Conservation (phyloP, 345 rosid genomes). For the Hypericum perforatum region DNA sequence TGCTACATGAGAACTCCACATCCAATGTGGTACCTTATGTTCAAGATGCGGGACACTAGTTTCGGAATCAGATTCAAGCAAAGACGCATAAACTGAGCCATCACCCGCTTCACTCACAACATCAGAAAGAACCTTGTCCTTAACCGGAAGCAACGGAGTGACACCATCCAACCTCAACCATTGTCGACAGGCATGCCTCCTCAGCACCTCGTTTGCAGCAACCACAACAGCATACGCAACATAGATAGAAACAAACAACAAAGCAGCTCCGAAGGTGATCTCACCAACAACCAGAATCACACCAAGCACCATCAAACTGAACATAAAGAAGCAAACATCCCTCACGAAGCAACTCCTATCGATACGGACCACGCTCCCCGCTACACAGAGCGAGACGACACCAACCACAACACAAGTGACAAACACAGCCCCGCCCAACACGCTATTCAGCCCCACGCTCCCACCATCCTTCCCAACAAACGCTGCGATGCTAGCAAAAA, state of each 20-base stretch:
- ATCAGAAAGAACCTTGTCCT: slow-evolving; percentile 20
- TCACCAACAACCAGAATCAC: slow-evolving; percentile 53
- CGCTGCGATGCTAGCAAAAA: slow-evolving; percentile 89
- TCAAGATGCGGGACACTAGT: not conserved
- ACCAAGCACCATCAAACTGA: slow-evolving; percentile 37
- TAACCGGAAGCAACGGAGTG: slow-evolving; percentile 31
- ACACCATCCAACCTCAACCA: slow-evolving; percentile 29
- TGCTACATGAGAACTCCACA: not conserved
- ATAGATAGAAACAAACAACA: slow-evolving; percentile 61
- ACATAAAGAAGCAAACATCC: slow-evolving; percentile 74
- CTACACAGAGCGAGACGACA: slow-evolving; percentile 55
- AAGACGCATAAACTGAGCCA: slow-evolving; percentile 17
- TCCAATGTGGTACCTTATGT: slow-evolving; percentile 1
- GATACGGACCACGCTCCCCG: slow-evolving; percentile 50
- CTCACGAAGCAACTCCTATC: slow-evolving; percentile 72
- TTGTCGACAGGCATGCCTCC: slow-evolving; percentile 51
- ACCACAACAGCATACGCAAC: slow-evolving; percentile 57
- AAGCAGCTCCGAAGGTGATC: slow-evolving; percentile 50
- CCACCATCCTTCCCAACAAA: slow-evolving; percentile 67
- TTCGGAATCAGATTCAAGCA: slow-evolving; percentile 27
- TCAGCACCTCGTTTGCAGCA: slow-evolving; percentile 71
- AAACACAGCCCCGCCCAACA: slow-evolving; percentile 82
- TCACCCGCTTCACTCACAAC: slow-evolving; percentile 22
- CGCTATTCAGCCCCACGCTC: slow-evolving; percentile 80
- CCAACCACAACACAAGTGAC: slow-evolving; percentile 88